Evolutionary conservation across 345 rosid genomes (phyloP).

Genomic region (Populus euphratica): DNA sequence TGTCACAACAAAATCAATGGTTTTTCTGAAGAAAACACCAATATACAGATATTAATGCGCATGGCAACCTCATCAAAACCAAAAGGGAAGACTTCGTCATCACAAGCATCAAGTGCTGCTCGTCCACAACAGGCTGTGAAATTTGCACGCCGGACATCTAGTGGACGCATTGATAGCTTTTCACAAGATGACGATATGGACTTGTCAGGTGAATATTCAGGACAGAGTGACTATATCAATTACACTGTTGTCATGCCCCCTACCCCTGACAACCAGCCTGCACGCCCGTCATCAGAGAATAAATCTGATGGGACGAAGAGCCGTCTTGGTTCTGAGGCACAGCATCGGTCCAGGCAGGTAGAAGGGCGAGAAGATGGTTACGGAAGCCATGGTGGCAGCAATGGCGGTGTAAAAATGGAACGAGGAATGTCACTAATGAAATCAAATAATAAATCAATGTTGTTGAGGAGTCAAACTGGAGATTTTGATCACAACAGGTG

Average conservation of each 20-base stretch:
- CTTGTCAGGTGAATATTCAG: slow-evolving; percentile 56
- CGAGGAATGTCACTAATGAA: slow-evolving; percentile 71
- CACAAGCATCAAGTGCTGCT: slow-evolving; percentile 39
- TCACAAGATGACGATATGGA: slow-evolving; percentile 77
- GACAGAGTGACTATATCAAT: slow-evolving; percentile 72
- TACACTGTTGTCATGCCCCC: slow-evolving; percentile 96
- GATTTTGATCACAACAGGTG: slow-evolving; percentile 95
- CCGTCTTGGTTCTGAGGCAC: slow-evolving; percentile 29
- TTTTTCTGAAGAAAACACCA: neutral
- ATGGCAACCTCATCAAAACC: slow-evolving; percentile 38
- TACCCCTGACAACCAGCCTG: slow-evolving; percentile 91
- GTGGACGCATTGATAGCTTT: slow-evolving; percentile 62
- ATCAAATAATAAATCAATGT: slow-evolving; percentile 67
- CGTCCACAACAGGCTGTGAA: slow-evolving; percentile 64
- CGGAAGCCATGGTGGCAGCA: slow-evolving; percentile 5
- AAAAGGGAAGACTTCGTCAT: slow-evolving; percentile 36
- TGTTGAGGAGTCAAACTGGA: slow-evolving; percentile 78
- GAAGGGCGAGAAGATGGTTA: slow-evolving; percentile 15
- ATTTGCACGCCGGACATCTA: slow-evolving; percentile 59
- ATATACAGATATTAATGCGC: neutral
- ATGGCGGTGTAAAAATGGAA: slow-evolving; percentile 42
- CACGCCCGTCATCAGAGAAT: slow-evolving; percentile 25
- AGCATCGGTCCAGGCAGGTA: slow-evolving; percentile 1
- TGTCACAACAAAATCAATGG: neutral
- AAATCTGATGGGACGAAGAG: slow-evolving; percentile 32